A percentile compares a stretch with the other conserved stretches of the same genome.
Conservation (phyloP, 23 red algal genomes). For the Gracilaria domingensis region DNA sequence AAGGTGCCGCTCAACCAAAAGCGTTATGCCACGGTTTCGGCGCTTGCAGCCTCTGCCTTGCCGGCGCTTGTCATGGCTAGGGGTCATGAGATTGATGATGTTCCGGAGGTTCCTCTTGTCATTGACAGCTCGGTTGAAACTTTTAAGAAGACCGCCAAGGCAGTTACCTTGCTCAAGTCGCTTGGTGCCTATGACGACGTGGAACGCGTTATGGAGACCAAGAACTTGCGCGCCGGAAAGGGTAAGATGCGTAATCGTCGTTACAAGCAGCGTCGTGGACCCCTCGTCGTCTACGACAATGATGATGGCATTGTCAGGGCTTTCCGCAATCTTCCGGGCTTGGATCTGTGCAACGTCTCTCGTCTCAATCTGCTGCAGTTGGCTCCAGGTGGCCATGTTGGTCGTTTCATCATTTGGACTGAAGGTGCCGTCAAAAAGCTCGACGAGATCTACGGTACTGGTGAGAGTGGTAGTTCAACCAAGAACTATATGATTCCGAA, state of each 20-base stretch:
- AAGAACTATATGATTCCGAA: constrained; percentile 90
- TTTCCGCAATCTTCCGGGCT: constrained; percentile 94
- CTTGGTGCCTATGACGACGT: constrained; percentile 92
- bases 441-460: constrained; percentile 89
- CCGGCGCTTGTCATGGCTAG: constrained; percentile 94
- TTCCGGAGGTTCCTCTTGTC: constrained; percentile 94
- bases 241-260: constrained; percentile 97
- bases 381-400: constrained; percentile 96
- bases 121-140: constrained; percentile 62
- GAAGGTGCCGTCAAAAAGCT: constrained; percentile 86
- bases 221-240: constrained; percentile 88
- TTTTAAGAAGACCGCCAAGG: constrained; percentile 83
- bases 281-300: constrained; percentile 94
- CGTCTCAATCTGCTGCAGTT: constrained; percentile 93
- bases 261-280: constrained; percentile 86
- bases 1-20: constrained; percentile 88
- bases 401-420: constrained; percentile 97
- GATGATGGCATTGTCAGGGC: constrained; percentile 92
- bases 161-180: constrained; percentile 79
- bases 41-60: constrained; percentile 90
- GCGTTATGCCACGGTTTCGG: constrained; percentile 89
- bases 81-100: constrained; percentile 91
- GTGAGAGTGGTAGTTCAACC: constrained; percentile 43
- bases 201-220: constrained; percentile 79
- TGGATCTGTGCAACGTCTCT: constrained; percentile 85